Percentiles rank a stretch among this genome's conserved stretches.
Conservation (phyloP, 768 basidiomycete genomes). For the Leccinum subgranulosum region DNA sequence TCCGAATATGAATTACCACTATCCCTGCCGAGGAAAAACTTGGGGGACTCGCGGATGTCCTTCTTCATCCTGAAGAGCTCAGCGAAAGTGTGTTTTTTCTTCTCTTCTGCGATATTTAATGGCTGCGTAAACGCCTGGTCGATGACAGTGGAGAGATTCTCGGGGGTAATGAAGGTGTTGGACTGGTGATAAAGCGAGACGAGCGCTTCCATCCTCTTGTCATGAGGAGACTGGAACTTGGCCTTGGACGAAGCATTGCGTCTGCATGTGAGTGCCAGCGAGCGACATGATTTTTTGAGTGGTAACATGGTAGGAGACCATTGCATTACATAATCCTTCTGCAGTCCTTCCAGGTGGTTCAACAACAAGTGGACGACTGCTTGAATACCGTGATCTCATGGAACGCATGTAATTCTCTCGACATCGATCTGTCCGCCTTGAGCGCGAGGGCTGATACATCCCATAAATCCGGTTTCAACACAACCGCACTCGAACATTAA, state of each 20-base stretch:
- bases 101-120: constrained; percentile 14
- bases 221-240: constrained; percentile 15
- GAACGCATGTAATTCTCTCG: background rate
- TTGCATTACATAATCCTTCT: constrained; percentile 19
- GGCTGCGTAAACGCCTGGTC: constrained; percentile 55
- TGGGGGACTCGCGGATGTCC: constrained; percentile 10
- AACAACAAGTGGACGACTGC: background rate
- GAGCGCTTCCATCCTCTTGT: constrained; percentile 60
- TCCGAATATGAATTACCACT: constrained; percentile 10
- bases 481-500: too few species aligned
- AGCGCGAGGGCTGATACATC: background rate
- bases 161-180: constrained; percentile 64
- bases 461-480: background rate
- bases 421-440: background rate
- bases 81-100: constrained; percentile 8
- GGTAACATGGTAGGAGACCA: constrained; percentile 12
- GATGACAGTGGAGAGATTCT: constrained; percentile 62
- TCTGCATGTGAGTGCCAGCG: constrained; percentile 5
- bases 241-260: constrained; percentile 23
- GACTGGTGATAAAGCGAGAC: constrained; percentile 77
- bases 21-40: constrained; percentile 31
- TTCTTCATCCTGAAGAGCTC: constrained; percentile 19
- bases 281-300: constrained; percentile 5
- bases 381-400: background rate
- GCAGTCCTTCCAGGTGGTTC: background rate